Base-by-base conservation (phyloP, 2,329 filamentous ascomycete species). In the Gliomastix tumulicola region DNA sequence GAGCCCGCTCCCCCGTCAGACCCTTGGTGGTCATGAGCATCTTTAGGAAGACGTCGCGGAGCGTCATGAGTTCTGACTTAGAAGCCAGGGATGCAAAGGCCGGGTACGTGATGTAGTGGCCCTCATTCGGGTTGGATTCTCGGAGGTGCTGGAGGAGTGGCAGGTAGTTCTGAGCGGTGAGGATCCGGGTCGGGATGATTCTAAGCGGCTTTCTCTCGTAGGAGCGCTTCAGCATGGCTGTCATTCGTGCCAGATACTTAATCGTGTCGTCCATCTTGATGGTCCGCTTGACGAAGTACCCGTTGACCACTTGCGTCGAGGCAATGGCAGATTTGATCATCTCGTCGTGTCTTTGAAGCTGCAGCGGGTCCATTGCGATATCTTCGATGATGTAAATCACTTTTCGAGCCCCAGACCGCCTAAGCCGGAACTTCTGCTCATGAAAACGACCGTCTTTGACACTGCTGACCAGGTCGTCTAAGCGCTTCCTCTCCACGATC, bases 1-100 rank as follows among this genome's bases (percentile, higher is more conserved):
- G 57, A 0, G 86, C 86, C 49, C 84, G 86, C 47, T 89, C 84
- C 4, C 82, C 83, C 1, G 82, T 85, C 11, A 92, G 67, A 2
- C 84, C 83, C 37, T 74, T 74, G 3, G 76, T 86, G 44, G 82
- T 87, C 84, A 92, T 88, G 33, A 92, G 69, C 84, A 92, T 90
- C 57, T 89, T 89, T 19, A 92, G 62, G 47, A 77, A 90, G 1
- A 89, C 57, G 48, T 92, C 86, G 38, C 83, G 69, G 9, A 90
- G 62, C 0, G 84, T 85, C 47, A 88, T 74, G 40, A 74, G 74
- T 36, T 85, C 82, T 1, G 82, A 86, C 56, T 92, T 92, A 8
- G 81, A 85, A 1, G 78, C 78, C 31, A 90, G 60, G 1, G 78
- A 79, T 0, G 80, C 76, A 53, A 90, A 89, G 0, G 81, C 81